phyloP scores from a whole-genome alignment of 768 basidiomycete species.

The Mycena kentingensis region DNA sequence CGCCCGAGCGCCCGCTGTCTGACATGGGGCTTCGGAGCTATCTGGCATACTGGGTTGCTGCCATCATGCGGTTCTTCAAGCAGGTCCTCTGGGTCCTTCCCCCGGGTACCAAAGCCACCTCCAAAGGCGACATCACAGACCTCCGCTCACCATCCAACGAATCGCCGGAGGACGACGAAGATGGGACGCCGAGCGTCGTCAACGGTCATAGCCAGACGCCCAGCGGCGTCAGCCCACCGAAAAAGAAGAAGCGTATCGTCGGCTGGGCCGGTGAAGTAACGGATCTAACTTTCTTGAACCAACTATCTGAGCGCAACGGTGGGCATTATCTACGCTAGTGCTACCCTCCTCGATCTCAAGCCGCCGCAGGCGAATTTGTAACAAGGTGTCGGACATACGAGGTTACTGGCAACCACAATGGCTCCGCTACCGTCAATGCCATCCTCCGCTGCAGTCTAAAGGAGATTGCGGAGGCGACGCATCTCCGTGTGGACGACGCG shows the following conservation, averaged over 20 bases:
- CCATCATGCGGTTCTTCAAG: slow-evolving; percentile 83
- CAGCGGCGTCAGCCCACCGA: slow-evolving; percentile 30
- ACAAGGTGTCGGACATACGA: slow-evolving; percentile 59
- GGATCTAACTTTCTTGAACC: slow-evolving; percentile 37
- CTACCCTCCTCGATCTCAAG: no score
- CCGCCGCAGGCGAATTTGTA: no score
- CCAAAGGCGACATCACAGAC: slow-evolving; percentile 46
- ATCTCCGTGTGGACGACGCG: slow-evolving; percentile 81
- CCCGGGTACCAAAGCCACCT: background rate
- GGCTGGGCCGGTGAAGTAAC: slow-evolving; percentile 75
- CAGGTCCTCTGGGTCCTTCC: slow-evolving; percentile 33
- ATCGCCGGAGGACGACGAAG: slow-evolving; percentile 32
- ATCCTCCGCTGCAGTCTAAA: slow-evolving; percentile 70
- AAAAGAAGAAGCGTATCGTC: slow-evolving; percentile 56
- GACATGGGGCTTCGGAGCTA: slow-evolving; percentile 92
- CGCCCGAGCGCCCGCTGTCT: slow-evolving; percentile 93
- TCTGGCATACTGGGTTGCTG: slow-evolving; percentile 84
- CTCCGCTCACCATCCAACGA: slow-evolving; percentile 39
- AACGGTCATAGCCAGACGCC: slow-evolving; percentile 16
- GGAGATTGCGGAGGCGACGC: slow-evolving; percentile 77
- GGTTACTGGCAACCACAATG: slow-evolving; percentile 60
- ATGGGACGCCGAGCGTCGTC: slow-evolving; percentile 22
- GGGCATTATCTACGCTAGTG: no score
- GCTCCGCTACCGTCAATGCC: slow-evolving; percentile 71
- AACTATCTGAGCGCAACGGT: no score